A percentile compares a stretch with the other conserved stretches of the same genome.
These are phyloP conservation scores for Triadica sebifera DNA, from an alignment of 345 rosid genomes.

Conservation along the genomic window DNA sequence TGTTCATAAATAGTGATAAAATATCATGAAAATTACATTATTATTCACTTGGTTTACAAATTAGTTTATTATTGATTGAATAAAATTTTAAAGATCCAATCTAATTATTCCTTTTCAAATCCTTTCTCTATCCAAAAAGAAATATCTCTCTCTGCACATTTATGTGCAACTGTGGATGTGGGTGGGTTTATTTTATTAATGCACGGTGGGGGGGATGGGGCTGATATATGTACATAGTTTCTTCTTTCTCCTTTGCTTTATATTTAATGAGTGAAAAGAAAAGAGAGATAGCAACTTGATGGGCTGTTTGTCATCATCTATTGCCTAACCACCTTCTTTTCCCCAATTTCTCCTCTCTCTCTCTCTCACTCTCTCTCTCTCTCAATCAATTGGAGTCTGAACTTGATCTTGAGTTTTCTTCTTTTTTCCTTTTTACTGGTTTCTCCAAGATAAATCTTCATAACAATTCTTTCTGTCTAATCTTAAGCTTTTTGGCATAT, in stretches of 20 bases:
- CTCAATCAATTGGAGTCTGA: constrained; percentile 21
- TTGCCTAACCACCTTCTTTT: constrained; percentile 14
- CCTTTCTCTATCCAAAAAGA: too few species aligned
- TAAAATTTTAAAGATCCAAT: too few species aligned
- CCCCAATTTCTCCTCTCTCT: not conserved
- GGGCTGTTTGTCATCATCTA: constrained; percentile 34
- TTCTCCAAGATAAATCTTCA: constrained; percentile 5
- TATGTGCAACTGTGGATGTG: constrained; percentile 25
- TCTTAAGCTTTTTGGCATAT: constrained; percentile 10
- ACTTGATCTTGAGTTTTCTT: constrained; percentile 9
- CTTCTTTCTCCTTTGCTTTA: constrained; percentile 23
- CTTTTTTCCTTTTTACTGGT: not conserved
- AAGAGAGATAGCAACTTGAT: constrained; percentile 37
- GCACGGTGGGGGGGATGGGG: constrained; percentile 31
- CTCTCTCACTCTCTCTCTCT: constrained; percentile 20
- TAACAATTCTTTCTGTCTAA: not conserved
- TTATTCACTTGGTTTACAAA: too few species aligned
- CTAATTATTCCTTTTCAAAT: too few species aligned
- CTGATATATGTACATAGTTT: constrained; percentile 23
- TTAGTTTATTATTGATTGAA: too few species aligned
- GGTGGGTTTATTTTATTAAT: constrained; percentile 21
- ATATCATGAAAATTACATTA: not conserved
- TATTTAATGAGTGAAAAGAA: constrained; percentile 45
- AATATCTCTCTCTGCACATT: constrained; percentile 21
- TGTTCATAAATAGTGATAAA: not conserved